Evolutionary conservation across 176 grass and related monocot species (phyloP).

Genomic region (Dendrocalamus sinicus): DNA sequence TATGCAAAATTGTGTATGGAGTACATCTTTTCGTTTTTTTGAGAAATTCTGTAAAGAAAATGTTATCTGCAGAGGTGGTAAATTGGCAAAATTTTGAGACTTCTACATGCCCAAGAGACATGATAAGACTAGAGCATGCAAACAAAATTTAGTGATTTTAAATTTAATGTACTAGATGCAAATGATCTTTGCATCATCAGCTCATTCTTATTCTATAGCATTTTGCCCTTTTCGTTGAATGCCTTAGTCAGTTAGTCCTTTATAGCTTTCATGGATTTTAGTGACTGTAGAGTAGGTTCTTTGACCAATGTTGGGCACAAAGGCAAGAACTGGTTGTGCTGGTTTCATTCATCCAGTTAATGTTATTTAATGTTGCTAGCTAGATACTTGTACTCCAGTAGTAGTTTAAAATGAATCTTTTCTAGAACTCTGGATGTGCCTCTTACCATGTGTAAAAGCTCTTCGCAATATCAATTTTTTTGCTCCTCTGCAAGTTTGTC

Average conservation of each 20-base stretch:
- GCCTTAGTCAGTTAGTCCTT: not conserved
- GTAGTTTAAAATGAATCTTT: not conserved
- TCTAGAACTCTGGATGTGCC: not conserved
- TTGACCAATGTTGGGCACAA: not conserved
- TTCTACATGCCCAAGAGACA: not conserved
- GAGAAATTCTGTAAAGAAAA: not conserved
- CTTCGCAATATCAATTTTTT: not conserved
- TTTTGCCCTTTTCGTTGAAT: not conserved
- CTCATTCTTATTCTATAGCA: not conserved
- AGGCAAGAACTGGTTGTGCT: not conserved
- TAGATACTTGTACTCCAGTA: not conserved
- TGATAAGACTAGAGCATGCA: not conserved
- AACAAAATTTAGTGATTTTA: not conserved
- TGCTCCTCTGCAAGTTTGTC: not conserved
- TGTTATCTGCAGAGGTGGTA: slow-evolving; percentile 1
- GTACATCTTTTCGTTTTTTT: not conserved
- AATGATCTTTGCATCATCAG: not conserved
- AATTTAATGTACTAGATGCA: slow-evolving; percentile 5
- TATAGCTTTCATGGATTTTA: not conserved
- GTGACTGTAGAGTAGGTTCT: not conserved
- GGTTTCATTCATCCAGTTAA: not conserved
- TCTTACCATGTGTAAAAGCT: not conserved
- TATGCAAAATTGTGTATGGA: not conserved
- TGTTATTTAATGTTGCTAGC: not conserved
- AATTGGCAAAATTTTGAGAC: not conserved